Percentiles rank a stretch among this genome's conserved stretches.
Evolutionary conservation across 2,329 filamentous ascomycete genomes (phyloP).

Genomic region (Aspergillus sp.): DNA sequence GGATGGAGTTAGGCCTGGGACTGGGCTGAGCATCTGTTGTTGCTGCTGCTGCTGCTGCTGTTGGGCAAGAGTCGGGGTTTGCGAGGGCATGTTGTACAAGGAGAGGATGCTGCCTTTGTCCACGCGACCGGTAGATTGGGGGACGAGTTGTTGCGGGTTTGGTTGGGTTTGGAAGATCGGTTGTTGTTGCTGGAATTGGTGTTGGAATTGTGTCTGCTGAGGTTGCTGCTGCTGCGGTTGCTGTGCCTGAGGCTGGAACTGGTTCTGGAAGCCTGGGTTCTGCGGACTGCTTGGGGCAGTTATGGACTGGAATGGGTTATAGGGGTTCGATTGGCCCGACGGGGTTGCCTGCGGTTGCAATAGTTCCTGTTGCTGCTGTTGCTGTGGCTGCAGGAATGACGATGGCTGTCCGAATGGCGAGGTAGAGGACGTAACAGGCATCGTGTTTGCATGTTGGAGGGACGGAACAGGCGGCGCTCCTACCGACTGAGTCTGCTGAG

Average conservation of each 20-base stretch:
- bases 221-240: conserved; percentile 8
- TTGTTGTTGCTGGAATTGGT: conserved; percentile 9
- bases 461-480: conserved; percentile 6
- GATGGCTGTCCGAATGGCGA: conserved; percentile 24
- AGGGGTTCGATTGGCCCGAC: conserved; percentile 12
- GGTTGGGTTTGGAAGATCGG: conserved; percentile 5
- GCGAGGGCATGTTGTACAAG: conserved; percentile 39
- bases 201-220: conserved; percentile 2
- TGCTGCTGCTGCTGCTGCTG: conserved; percentile 22
- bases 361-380: conserved; percentile 15
- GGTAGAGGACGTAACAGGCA: conserved; percentile 28
- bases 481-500: conserved; percentile 14
- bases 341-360: conserved; percentile 9
- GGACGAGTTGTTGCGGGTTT: conserved; percentile 22
- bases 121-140: conserved; percentile 38
- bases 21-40: conserved; percentile 15
- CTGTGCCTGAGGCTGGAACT: conserved; percentile 16
- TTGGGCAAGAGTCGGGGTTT: conserved; percentile 29
- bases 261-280: conserved; percentile 18
- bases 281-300: conserved; percentile 19
- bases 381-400: conserved; percentile 21
- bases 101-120: conserved; percentile 43
- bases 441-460: conserved; percentile 31
- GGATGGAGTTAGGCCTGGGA: conserved; percentile 14
- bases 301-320: conserved; percentile 30